Percentiles rank a stretch among this genome's conserved stretches.
Evolutionary conservation across 2,329 filamentous ascomycete genomes (phyloP).

Genomic region (Nemania bipapillata): DNA sequence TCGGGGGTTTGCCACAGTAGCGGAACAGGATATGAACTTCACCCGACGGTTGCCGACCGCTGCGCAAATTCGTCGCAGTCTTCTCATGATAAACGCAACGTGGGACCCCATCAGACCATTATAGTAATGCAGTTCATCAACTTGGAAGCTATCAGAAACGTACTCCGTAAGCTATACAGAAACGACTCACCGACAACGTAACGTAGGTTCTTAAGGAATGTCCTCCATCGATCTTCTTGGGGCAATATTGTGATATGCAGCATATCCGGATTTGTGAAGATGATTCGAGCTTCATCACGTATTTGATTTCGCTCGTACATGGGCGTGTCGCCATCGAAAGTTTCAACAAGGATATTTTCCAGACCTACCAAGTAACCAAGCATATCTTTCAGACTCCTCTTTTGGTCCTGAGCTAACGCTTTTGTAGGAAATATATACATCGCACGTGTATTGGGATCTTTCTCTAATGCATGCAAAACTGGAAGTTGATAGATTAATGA

Average conservation of each 20-base stretch:
- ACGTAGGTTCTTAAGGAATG: conserved; percentile 85
- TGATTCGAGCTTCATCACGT: conserved; percentile 87
- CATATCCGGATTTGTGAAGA: conserved; percentile 99
- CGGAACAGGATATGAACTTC: conserved; percentile 94
- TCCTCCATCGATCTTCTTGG: conserved; percentile 88
- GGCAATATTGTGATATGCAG: conserved; percentile 92
- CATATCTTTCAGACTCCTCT: conserved; percentile 85
- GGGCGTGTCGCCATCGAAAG: conserved; percentile 93
- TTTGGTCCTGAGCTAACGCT: conserved; percentile 93
- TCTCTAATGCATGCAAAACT: conserved; percentile 85
- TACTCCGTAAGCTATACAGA: conserved; percentile 40
- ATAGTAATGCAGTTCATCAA: conserved; percentile 93
- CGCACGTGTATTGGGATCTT: conserved; percentile 78
- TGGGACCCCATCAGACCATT: conserved; percentile 95
- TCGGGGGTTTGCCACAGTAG: conserved; percentile 91
- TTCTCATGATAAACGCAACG: conserved; percentile 92
- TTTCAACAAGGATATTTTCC: conserved; percentile 82
- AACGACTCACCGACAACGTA: conserved; percentile 76
- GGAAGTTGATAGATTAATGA: conserved; percentile 98
- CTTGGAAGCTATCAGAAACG: conserved; percentile 50
- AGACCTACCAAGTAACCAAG: conserved; percentile 82
- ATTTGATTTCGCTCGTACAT: conserved; percentile 82
- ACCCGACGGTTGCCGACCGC: conserved; percentile 86
- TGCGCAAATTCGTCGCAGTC: conserved; percentile 86
- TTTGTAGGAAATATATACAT: conserved; percentile 99